These are phyloP conservation scores for Thermomucor indicae-seudaticae DNA, from an alignment of 371 early-diverging fungal genomes.

Conservation along the genomic window DNA sequence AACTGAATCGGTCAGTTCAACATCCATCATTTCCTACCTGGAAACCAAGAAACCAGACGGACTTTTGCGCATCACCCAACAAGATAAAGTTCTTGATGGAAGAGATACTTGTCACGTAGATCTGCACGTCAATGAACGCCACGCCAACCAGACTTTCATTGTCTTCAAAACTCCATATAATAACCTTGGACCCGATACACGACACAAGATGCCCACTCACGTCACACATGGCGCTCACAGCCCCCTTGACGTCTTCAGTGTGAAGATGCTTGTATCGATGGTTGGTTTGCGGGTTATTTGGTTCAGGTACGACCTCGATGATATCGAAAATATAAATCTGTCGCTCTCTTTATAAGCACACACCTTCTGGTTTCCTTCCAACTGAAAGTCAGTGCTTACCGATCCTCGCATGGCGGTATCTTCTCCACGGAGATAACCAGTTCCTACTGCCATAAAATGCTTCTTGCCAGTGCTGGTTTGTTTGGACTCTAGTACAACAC, in stretches of 20 bases:
- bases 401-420: conserved; percentile 89
- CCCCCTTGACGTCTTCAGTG: conserved; percentile 90
- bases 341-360: neutral
- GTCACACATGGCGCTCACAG: conserved; percentile 86
- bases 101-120: conserved; percentile 81
- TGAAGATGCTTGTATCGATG: conserved; percentile 87
- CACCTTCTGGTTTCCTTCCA: neutral
- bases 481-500: conserved; percentile 83
- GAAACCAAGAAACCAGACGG: conserved; percentile 92
- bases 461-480: conserved; percentile 87
- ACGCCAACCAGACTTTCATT: conserved; percentile 88
- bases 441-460: conserved; percentile 88
- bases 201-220: conserved; percentile 88
- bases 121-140: conserved; percentile 95
- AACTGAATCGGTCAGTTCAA: neutral
- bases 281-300: conserved; percentile 91
- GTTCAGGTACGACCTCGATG: conserved; percentile 96
- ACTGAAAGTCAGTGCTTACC: conserved; percentile 33
- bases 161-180: conserved; percentile 89
- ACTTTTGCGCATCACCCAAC: conserved; percentile 90
- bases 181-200: conserved; percentile 89
- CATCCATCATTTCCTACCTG: conserved; percentile 56
- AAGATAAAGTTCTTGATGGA: conserved; percentile 90
- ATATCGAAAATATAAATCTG: conserved; percentile 93
- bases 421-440: conserved; percentile 88